These are phyloP conservation scores for Isatis tinctoria DNA, from an alignment of 345 rosid genomes.

Conservation along the genomic window DNA sequence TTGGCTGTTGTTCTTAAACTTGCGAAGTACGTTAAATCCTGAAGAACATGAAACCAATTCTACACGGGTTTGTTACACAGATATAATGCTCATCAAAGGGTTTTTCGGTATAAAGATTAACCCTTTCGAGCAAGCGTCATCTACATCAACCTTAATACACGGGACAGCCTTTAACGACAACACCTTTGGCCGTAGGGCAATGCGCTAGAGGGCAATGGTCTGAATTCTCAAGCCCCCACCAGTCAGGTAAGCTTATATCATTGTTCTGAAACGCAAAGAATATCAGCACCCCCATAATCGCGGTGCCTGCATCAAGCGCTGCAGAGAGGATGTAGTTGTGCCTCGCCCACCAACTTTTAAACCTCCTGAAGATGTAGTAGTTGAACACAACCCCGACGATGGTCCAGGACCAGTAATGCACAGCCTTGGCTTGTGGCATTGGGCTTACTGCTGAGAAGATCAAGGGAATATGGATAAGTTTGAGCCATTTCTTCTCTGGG, in stretches of 20 bases:
- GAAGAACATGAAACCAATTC: conserved; percentile 22
- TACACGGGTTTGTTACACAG: background rate
- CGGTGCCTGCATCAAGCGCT: conserved; percentile 76
- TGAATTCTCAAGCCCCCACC: conserved; percentile 60
- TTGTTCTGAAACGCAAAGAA: conserved; percentile 54
- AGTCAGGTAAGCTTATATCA: conserved; percentile 49
- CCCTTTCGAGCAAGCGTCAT: background rate
- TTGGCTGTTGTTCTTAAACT: conserved; percentile 14
- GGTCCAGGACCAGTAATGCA: conserved; percentile 56
- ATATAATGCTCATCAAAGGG: background rate
- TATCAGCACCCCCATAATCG: conserved; percentile 59
- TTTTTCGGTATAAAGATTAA: background rate
- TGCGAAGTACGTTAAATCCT: conserved; percentile 9
- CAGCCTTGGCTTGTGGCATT: conserved; percentile 68
- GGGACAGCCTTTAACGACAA: conserved; percentile 50
- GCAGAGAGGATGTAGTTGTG: conserved; percentile 73
- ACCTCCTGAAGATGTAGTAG: conserved; percentile 49
- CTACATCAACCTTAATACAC: conserved; percentile 35
- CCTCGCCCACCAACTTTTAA: conserved; percentile 72
- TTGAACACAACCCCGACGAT: conserved; percentile 67
- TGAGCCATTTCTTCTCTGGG: conserved; percentile 68
- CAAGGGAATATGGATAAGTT: conserved; percentile 56
- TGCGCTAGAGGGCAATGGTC: conserved; percentile 64
- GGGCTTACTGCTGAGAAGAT: conserved; percentile 39
- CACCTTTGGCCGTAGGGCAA: conserved; percentile 69